Base-by-base conservation (phyloP, 2,329 filamentous ascomycete species). In the Fusarium veterinarium region DNA sequence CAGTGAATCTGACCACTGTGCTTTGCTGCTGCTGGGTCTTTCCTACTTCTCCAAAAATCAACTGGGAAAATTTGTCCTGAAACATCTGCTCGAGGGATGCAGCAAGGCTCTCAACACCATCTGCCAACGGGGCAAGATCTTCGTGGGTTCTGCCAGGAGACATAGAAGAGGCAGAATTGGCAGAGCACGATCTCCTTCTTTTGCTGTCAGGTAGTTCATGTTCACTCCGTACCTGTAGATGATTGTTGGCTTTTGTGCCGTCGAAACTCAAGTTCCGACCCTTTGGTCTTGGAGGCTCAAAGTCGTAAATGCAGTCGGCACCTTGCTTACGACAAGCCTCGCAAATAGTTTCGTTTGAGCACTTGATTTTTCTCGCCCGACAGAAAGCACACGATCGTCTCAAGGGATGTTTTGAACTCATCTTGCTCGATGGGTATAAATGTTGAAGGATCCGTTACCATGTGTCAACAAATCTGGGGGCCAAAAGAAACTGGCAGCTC, bases 361-460 rank as follows among this genome's bases (percentile, higher is more conserved):
- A 82, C 59, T 81, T 82, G 74, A 82, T 82, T 73, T 82, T 82
- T 20, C 80, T 76, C 31, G 80, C 80, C n/a, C 80, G 78, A 70
- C 80, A 82, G 58, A 82, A 82, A 59, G 79, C 77, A 70, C 80
- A 82, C 3, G 80, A 82, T 31, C 79, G 76, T 52, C 80, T 78
- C 25, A 81, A 62, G 3, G 80, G 79, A 41, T 81, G 79, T 60
- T 80, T 80, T 19, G 78, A 74, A 38, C 75, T 62, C 79, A 80
- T 80, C 45, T 53, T 75, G 63, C 62, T 64, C 42, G 46, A 45
- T 30, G 30, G 44, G 59, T 53, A 33, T 45, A 37, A 55, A 31
- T 49, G 40, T 37, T 41, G 41, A 33, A 57, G 38, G 35, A 46
- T 44, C 57, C 38, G 42, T 56, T 40, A 63, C 46, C 67, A 73